Base-by-base conservation (phyloP, 2,329 filamentous ascomycete genomes). In the Fusarium sp. region DNA sequence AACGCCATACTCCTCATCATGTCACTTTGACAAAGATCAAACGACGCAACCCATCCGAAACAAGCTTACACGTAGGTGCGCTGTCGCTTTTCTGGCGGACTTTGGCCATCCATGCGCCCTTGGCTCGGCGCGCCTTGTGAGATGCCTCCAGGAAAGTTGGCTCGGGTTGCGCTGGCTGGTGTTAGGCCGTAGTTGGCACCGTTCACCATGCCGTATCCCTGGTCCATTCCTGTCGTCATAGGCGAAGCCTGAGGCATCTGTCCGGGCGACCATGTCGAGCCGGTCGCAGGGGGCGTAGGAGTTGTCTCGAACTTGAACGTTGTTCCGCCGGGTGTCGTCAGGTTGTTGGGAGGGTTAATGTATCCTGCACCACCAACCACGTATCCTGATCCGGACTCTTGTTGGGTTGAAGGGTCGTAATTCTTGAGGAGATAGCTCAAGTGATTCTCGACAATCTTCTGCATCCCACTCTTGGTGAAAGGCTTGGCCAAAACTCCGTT, bases 401-500 rank as follows among this genome's bases (percentile, higher is more conserved):
- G 82, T 22, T 89, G 86, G 1, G 80, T 79, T 4, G 86, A 84
- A 5, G 88, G 88, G 67, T 91, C 77, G 54, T 79, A 79, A 29
- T 78, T 89, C 80, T 94, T 95, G 80, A 97, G 92, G 70, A 98
- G 88, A 80, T 95, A 93, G n/a, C 91, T 89, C 59, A 98, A 87
- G 80, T 98, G 95, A 80, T 96, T 97, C 83, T 97, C 94, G 33
- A 99, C 88, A 84, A 97, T 93, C 75, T 93, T 92, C 65, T 94
- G 88, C 86, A 97, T 94, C 43, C 93, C 94, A 76, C 95, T 93
- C 78, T 93, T 93, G 6, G 97, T 99, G 82, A 99, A 99, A 0
- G 97, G 97, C 81, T 99, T 99, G 0, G 97, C 96, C 69, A 99
- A 86, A 20, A 99, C 96, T 80, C 98, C 97, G 80, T 98, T 97